These are phyloP conservation scores for Sungouiozyma ichnusensis DNA, from an alignment of 805 yeast genomes.

Conservation along the genomic window DNA sequence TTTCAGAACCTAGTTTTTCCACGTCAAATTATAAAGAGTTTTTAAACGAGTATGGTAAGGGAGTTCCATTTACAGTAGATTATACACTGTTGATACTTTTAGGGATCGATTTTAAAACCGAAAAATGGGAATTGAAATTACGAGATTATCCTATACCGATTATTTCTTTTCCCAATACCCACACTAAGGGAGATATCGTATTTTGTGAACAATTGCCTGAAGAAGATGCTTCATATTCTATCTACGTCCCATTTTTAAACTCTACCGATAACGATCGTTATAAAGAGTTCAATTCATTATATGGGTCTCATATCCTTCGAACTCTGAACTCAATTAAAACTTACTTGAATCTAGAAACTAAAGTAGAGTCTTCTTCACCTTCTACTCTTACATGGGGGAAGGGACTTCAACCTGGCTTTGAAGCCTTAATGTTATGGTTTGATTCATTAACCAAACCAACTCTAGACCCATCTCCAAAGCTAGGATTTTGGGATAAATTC, in stretches of 20 bases:
- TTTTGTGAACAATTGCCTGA: conserved; percentile 46
- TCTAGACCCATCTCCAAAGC: conserved; percentile 48
- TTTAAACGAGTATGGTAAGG: conserved; percentile 34
- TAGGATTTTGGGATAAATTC: conserved; percentile 68
- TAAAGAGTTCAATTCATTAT: conserved; percentile 36
- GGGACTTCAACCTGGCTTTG: conserved; percentile 49
- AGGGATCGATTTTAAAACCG: conserved; percentile 35
- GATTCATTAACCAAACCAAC: conserved; percentile 64
- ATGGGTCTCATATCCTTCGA: conserved; percentile 47
- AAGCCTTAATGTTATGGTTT: conserved; percentile 51
- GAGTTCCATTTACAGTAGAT: conserved; percentile 41
- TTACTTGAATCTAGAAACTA: conserved; percentile 38
- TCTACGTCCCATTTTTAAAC: conserved; percentile 51
- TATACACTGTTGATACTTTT: conserved; percentile 50
- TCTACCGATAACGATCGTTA: conserved; percentile 30
- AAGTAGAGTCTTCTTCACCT: conserved; percentile 36
- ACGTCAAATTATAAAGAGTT: conserved; percentile 25
- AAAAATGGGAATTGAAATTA: conserved; percentile 34
- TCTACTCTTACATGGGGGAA: conserved; percentile 56
- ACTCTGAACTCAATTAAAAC: conserved; percentile 56
- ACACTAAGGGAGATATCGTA: conserved; percentile 39
- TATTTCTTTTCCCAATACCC: conserved; percentile 35
- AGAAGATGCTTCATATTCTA: conserved; percentile 35
- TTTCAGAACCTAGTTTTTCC: conserved; percentile 27
- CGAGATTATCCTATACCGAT: conserved; percentile 52